phyloP scores from a whole-genome alignment of 805 yeast genomes.

The Sugiyamaella smithiae region DNA sequence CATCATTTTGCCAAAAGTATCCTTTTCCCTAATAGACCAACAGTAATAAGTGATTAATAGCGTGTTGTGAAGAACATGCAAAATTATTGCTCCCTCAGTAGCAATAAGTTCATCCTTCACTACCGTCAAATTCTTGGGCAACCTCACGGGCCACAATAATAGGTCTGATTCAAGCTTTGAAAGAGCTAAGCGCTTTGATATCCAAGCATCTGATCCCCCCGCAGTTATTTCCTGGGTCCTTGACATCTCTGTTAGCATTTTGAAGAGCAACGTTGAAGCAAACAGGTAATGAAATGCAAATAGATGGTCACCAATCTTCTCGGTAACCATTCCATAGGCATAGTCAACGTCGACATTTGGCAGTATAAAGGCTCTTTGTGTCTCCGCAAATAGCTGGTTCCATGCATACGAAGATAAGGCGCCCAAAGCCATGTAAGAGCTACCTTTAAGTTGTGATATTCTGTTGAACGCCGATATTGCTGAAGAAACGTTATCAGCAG shows the following conservation, averaged over 20 bases:
- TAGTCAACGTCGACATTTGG: constrained; percentile 2
- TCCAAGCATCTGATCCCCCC: constrained; percentile 5
- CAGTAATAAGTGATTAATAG: constrained; percentile 15
- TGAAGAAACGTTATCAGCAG: constrained; percentile 1
- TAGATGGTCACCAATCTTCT: constrained; percentile 8
- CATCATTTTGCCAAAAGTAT: constrained; percentile 12
- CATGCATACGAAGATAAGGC: constrained; percentile 13
- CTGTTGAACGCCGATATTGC: constrained; percentile 4
- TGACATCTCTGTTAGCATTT: constrained; percentile 6
- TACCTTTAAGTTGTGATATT: neutral
- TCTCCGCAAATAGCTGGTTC: constrained; percentile 10
- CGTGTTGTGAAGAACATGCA: constrained; percentile 20
- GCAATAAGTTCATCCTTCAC: constrained; percentile 22
- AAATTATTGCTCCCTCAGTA: constrained; percentile 18
- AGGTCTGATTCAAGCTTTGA: constrained; percentile 17
- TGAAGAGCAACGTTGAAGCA: constrained; percentile 13
- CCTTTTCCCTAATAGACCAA: constrained; percentile 8
- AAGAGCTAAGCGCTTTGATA: constrained; percentile 4
- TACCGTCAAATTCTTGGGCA: constrained; percentile 19
- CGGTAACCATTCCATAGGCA: neutral
- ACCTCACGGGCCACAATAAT: constrained; percentile 21
- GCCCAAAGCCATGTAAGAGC: constrained; percentile 5
- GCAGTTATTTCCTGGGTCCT: neutral
- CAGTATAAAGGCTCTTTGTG: neutral
- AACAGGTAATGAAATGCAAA: constrained; percentile 17